Evolutionary conservation across 148 eudicot species (phyloP), one percentile per base, ranked within the genome.

Genomic region (Gaultheria prostrata): DNA sequence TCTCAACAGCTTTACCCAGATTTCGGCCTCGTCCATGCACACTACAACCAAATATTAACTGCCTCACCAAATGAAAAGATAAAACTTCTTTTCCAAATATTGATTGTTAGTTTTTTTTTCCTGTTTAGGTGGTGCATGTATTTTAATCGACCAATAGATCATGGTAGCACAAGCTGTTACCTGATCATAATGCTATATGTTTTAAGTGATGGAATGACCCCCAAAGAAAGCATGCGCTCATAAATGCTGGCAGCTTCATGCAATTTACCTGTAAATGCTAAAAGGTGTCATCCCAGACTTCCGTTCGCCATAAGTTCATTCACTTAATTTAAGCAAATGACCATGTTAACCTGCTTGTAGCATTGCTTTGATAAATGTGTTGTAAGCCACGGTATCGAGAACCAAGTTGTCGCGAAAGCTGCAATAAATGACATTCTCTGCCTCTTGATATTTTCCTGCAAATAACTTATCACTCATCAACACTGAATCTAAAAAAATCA

Each of bases 171-270:
- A 65, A 75, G 74, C 54, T 61, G 80, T 86, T 67, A 94, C 98
- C 98, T 95, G 88, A 95, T 94, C 98, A 95, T 92, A 76, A 91
- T 93, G 90, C 89, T 94, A 83, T 86, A 91, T 72, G 98, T 94
- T 86, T 93, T 96, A 90, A 95, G 89, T 77, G 98, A 93, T 86
- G 94, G 94, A 83, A 89, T 79, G 87, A 93, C 87, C 35, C 93
- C 88, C 39, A 33, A 76, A 17, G 91, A 89, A 81, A 91, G 86
- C 98, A 95, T 94, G 83, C 86, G 93, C 65, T 94, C 94, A 86
- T 87, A 95, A 78, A 94, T 91, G 83, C 84, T 89, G 80, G 86
- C 72, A 39, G 98, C 98, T 79, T 83, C 88, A 50, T 77, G 89
- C 87, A 95, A 86, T 90, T 89, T 95, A 78, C 98, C 98, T 95